Percentiles rank a stretch among this genome's conserved stretches.
phyloP scores from a whole-genome alignment of 176 grass and related monocot species.

The Areca catechu region DNA sequence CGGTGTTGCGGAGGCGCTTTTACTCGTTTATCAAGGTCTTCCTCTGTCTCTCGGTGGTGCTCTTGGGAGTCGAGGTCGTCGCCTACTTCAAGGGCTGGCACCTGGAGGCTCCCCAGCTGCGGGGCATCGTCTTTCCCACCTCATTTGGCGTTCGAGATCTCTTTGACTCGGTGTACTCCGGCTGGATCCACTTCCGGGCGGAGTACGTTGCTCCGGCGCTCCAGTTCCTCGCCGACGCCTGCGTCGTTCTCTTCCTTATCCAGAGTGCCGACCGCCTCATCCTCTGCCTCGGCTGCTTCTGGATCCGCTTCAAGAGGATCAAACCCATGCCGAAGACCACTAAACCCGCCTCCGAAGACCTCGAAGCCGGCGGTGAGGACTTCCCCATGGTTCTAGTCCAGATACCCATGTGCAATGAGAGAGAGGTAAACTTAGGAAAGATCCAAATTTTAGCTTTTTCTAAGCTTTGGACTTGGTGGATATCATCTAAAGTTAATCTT shows the following conservation, averaged over 20 bases:
- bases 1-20: conserved; percentile 22
- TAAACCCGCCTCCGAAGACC: conserved; percentile 21
- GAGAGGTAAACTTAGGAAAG: conserved; percentile 24
- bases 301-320: conserved; percentile 33
- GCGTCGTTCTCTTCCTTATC: conserved; percentile 41
- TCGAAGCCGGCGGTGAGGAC: conserved; percentile 17
- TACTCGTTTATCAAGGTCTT: conserved; percentile 38
- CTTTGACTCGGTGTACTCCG: conserved; percentile 23
- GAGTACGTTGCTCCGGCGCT: conserved; percentile 30
- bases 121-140: conserved; percentile 15
- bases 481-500: no score
- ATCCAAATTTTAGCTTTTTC: no score
- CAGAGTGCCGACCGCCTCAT: conserved; percentile 41
- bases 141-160: conserved; percentile 21
- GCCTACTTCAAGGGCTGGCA: conserved; percentile 42
- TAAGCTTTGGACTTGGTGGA: no score
- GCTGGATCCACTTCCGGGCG: conserved; percentile 23
- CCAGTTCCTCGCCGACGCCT: conserved; percentile 30
- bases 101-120: conserved; percentile 21
- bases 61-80: conserved; percentile 29
- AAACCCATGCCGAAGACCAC: conserved; percentile 10
- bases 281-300: conserved; percentile 42
- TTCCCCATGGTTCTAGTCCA: conserved; percentile 46
- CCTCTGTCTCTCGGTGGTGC: conserved; percentile 27
- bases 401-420: conserved; percentile 62